Conservation (phyloP, 1,284 basidiomycete genomes). For the Hypsizygus ulmarius region DNA sequence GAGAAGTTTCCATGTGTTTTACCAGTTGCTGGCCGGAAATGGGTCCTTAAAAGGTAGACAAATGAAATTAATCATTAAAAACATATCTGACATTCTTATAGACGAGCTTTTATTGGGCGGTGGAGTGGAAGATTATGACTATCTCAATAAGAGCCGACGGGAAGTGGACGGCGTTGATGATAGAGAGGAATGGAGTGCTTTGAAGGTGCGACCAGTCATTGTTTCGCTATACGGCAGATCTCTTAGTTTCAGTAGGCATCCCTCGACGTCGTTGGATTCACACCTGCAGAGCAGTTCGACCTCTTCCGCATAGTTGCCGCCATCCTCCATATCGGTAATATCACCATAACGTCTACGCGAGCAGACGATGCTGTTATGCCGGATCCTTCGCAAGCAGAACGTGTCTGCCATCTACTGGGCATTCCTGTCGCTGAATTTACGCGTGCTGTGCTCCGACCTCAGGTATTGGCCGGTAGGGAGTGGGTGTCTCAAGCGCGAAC, state of each 20-base stretch:
- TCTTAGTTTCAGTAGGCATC: conserved; percentile 50
- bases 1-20: conserved; percentile 96
- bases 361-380: conserved; percentile 89
- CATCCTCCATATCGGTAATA: conserved; percentile 95
- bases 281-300: conserved; percentile 81
- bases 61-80: background rate
- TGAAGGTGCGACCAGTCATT: conserved; percentile 54
- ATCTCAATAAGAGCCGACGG: conserved; percentile 85
- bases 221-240: background rate
- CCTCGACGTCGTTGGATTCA: conserved; percentile 86
- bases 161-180: conserved; percentile 97
- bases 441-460: conserved; percentile 84
- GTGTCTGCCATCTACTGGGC: conserved; percentile 91
- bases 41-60: conserved; percentile 59
- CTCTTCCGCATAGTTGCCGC: conserved; percentile 94
- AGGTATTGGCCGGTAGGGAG: conserved; percentile 92
- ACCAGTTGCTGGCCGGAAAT: conserved; percentile 79
- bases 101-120: conserved; percentile 78
- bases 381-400: conserved; percentile 80
- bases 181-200: conserved; percentile 79
- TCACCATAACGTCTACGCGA: conserved; percentile 78
- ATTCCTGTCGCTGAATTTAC: conserved; percentile 89
- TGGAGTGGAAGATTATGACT: conserved; percentile 83
- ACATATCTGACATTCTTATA: conserved; percentile 27
- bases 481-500: conserved; percentile 96